Evolutionary conservation across 2,329 filamentous ascomycete species (phyloP).

Genomic region (Helotiales sp.): DNA sequence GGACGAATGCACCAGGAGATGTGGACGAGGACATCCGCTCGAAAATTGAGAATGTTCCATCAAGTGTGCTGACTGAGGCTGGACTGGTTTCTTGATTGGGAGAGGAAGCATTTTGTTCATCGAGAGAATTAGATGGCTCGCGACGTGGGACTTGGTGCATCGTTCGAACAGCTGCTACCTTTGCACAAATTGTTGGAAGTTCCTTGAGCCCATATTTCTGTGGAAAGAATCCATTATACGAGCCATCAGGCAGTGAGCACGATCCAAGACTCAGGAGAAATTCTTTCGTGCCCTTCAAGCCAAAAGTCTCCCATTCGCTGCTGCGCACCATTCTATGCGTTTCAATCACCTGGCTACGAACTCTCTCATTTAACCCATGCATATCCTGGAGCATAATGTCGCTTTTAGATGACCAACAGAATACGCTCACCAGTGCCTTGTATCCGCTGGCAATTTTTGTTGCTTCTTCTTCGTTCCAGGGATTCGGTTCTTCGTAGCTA

Average conservation of each 20-base stretch:
- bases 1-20: neutral
- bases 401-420: conserved; percentile 32
- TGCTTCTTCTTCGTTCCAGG: conserved; percentile 28
- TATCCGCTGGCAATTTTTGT: conserved; percentile 30
- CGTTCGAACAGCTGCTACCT: neutral
- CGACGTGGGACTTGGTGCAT: neutral
- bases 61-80: neutral
- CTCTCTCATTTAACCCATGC: too few species aligned
- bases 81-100: neutral
- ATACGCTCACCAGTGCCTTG: conserved; percentile 32
- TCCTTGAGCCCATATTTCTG: conserved; percentile 28
- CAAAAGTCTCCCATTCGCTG: conserved; percentile 25
- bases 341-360: neutral
- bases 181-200: conserved; percentile 12
- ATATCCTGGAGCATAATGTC: conserved; percentile 27
- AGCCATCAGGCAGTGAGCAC: conserved; percentile 18
- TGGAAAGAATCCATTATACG: conserved; percentile 34
- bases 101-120: neutral
- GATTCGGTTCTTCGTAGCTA: conserved; percentile 24
- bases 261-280: conserved; percentile 32
- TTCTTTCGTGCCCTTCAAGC: conserved; percentile 31
- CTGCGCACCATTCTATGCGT: conserved; percentile 21
- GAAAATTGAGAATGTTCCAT: neutral
- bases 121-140: neutral
- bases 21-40: neutral